A percentile compares a stretch with the other conserved stretches of the same genome.
Conservation (phyloP, 2,329 filamentous ascomycete species). For the Xylariaceae sp. region DNA sequence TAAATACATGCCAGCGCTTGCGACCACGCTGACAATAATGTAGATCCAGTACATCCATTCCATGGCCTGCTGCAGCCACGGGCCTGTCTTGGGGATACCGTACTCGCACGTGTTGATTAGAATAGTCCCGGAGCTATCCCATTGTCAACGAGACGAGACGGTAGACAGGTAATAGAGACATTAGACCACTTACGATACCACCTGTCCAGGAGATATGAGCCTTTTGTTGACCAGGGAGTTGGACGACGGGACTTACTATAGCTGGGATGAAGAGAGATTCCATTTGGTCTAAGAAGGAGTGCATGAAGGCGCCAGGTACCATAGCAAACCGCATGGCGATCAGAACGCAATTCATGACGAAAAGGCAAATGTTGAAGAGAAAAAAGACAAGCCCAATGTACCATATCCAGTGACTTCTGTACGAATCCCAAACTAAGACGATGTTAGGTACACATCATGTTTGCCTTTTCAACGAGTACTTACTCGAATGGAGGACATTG, state of each 20-base stretch:
- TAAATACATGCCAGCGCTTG: conserved; percentile 73
- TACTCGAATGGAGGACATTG: conserved; percentile 59
- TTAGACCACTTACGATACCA: conserved; percentile 28
- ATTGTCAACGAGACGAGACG: neutral
- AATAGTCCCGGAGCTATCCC: conserved; percentile 69
- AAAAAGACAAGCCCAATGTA: conserved; percentile 64
- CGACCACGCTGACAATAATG: conserved; percentile 64
- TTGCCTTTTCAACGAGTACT: conserved; percentile 21
- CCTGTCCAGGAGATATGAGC: conserved; percentile 17
- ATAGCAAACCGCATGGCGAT: conserved; percentile 70
- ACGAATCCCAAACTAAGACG: conserved; percentile 48
- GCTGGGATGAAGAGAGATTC: conserved; percentile 79
- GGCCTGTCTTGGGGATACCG: conserved; percentile 62
- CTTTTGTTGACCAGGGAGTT: neutral
- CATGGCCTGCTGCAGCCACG: conserved; percentile 64
- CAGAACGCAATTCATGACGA: conserved; percentile 63
- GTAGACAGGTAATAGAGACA: conserved; percentile 46
- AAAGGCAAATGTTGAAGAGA: conserved; percentile 65
- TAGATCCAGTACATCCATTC: conserved; percentile 76
- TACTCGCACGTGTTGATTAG: conserved; percentile 80
- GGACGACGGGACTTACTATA: conserved; percentile 48
- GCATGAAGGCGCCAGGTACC: conserved; percentile 69
- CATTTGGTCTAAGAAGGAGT: conserved; percentile 74
- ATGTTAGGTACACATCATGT: conserved; percentile 8
- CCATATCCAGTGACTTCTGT: conserved; percentile 56